A percentile compares a stretch with the other conserved stretches of the same genome.
phyloP scores from a whole-genome alignment of 306 rosid species.

The Prunus dulcis region DNA sequence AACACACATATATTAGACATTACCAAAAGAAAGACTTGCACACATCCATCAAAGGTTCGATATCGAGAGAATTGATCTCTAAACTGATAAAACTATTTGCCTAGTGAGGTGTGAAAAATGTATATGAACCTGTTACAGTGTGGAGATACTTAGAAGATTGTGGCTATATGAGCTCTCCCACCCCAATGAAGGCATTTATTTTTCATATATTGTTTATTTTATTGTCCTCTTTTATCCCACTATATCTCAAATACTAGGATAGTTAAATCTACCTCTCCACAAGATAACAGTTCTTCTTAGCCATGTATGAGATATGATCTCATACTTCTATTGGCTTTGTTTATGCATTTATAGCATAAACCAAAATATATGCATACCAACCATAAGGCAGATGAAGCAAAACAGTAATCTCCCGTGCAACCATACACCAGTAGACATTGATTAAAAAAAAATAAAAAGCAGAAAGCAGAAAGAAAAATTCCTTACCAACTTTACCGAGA shows the following conservation, averaged over 20 bases:
- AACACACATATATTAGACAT: not conserved
- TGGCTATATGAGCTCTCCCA: not conserved
- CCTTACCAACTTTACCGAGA: constrained; percentile 89
- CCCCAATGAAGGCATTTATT: not conserved
- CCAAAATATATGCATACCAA: not conserved
- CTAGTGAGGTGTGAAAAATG: not conserved
- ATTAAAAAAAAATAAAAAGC: not conserved
- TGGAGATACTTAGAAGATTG: not conserved
- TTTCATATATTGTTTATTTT: not conserved
- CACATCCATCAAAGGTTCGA: not conserved
- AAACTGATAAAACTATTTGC: not conserved
- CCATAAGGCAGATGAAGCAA: not conserved
- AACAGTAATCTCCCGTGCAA: not conserved
- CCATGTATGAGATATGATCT: not conserved
- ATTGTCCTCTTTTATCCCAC: not conserved
- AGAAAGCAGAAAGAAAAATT: constrained; percentile 2
- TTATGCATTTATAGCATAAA: not conserved
- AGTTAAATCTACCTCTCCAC: too few species aligned
- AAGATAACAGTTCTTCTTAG: not conserved
- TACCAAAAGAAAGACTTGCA: not conserved
- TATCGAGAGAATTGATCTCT: not conserved
- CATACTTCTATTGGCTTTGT: too few species aligned
- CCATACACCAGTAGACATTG: constrained; percentile 2
- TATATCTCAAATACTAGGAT: too few species aligned
- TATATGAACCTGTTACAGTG: not conserved